Conservation (phyloP, 768 basidiomycete genomes). For the Leucosporidium scottii region DNA sequence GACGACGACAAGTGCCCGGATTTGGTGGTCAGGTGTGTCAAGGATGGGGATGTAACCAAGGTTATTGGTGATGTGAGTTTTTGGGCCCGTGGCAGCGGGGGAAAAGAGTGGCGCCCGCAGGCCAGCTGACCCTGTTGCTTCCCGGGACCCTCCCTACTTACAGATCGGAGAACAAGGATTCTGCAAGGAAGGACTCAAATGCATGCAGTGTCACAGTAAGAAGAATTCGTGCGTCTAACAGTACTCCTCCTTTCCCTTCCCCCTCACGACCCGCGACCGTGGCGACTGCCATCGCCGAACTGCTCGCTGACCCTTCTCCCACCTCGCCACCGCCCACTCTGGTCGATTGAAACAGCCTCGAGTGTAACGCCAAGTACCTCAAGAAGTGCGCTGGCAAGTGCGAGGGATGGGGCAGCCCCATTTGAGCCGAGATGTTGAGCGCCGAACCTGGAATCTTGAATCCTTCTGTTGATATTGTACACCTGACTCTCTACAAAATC, state of each 20-base stretch:
- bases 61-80: constrained; percentile 25
- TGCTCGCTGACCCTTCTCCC: too few relatives aligned
- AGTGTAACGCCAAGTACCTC: constrained; percentile 30
- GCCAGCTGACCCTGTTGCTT: too few relatives aligned
- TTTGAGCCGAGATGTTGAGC: neutral
- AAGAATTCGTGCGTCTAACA: constrained; percentile 14
- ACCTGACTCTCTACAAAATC: too few relatives aligned
- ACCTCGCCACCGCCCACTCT: too few relatives aligned
- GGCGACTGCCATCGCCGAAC: too few relatives aligned
- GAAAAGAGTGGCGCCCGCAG: too few relatives aligned
- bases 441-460: too few relatives aligned
- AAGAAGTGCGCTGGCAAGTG: constrained; percentile 20
- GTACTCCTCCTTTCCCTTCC: neutral
- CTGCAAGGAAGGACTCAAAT: constrained; percentile 11
- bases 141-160: neutral
- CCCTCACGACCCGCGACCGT: too few relatives aligned
- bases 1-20: constrained; percentile 18
- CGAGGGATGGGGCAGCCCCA: constrained; percentile 9
- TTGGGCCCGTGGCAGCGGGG: too few relatives aligned
- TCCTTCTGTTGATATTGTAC: too few relatives aligned
- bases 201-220: constrained; percentile 15
- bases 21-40: constrained; percentile 22
- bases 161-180: constrained; percentile 29
- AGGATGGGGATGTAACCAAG: constrained; percentile 13
- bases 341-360: neutral